Evolutionary conservation across 331 rosid genomes (phyloP).

Genomic region (Acacia concinna): DNA sequence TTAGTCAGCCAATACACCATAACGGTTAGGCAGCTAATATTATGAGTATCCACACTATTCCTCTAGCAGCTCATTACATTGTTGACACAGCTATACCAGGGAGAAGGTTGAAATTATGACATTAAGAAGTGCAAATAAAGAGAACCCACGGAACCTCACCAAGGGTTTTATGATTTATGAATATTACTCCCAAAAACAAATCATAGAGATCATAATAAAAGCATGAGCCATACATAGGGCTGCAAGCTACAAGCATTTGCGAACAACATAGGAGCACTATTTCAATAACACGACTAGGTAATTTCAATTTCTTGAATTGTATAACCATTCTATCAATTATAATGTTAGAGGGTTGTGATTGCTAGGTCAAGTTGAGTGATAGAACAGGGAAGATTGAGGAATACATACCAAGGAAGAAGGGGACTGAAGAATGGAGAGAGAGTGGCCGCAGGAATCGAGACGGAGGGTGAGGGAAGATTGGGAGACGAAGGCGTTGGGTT

Average conservation of each 20-base stretch:
- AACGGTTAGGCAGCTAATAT: neutral
- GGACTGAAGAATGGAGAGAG: slow-evolving; percentile 82
- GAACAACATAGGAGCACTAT: neutral
- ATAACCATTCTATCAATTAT: neutral
- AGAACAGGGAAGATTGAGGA: neutral
- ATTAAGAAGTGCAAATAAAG: neutral
- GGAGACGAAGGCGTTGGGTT: slow-evolving; percentile 75
- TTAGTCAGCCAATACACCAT: neutral
- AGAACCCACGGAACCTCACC: neutral
- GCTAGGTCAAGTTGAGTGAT: neutral
- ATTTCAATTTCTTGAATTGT: neutral
- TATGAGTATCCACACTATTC: neutral
- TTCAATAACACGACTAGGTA: neutral
- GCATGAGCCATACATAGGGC: neutral
- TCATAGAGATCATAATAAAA: neutral
- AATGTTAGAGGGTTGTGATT: neutral
- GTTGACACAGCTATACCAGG: neutral
- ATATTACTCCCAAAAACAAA: neutral
- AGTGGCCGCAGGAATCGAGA: slow-evolving; percentile 74
- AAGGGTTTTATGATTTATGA: neutral
- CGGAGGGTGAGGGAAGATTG: slow-evolving; percentile 66
- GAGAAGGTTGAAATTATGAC: neutral
- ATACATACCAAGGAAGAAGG: slow-evolving; percentile 73
- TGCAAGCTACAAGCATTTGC: neutral
- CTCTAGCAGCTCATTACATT: neutral